Conservation (phyloP, 805 yeast species). For the Cephaloascus albidus region DNA sequence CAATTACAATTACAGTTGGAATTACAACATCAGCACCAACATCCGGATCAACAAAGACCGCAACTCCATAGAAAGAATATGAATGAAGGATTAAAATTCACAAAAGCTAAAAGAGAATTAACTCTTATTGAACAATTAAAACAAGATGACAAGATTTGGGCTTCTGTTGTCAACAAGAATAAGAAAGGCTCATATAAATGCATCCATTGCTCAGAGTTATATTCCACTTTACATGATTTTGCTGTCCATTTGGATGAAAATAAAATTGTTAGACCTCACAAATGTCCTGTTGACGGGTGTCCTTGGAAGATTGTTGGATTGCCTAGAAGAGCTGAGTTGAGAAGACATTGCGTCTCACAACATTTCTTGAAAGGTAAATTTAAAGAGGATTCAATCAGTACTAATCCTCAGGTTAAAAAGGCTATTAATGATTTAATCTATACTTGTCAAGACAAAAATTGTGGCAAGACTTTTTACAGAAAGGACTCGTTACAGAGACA, state of each 20-base stretch:
- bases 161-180: constrained; percentile 16
- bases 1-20: no score
- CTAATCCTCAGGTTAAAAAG: neutral
- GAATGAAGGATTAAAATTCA: neutral
- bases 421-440: constrained; percentile 2
- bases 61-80: no score
- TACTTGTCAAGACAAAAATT: constrained; percentile 11
- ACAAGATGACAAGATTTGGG: constrained; percentile 14
- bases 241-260: constrained; percentile 35
- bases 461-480: constrained; percentile 40
- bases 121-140: constrained; percentile 10
- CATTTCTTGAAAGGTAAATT: constrained; percentile 16
- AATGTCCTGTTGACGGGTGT: constrained; percentile 36
- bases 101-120: neutral
- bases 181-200: constrained; percentile 37
- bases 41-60: neutral
- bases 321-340: constrained; percentile 37
- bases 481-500: constrained; percentile 48
- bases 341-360: constrained; percentile 40
- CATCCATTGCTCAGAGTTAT: constrained; percentile 33
- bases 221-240: constrained; percentile 23
- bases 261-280: constrained; percentile 26
- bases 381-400: constrained; percentile 1
- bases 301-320: constrained; percentile 41
- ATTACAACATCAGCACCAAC: neutral